phyloP scores from a whole-genome alignment of 148 eudicot species.

The Bassia scoparia region DNA sequence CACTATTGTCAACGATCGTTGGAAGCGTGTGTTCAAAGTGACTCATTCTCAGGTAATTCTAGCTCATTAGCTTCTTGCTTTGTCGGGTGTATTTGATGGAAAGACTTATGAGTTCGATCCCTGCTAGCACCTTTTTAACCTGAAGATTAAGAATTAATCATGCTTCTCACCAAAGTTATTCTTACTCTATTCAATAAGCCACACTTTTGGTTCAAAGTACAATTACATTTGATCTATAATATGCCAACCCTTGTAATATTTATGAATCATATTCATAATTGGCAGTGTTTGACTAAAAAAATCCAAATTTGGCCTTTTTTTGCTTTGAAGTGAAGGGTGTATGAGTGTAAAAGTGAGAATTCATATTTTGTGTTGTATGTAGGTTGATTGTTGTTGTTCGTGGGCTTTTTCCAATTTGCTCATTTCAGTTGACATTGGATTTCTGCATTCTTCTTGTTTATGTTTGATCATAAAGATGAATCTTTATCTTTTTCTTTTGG shows the following conservation, averaged over 20 bases:
- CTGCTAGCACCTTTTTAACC: background rate
- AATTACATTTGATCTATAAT: too few relatives aligned
- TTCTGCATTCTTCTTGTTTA: too few relatives aligned
- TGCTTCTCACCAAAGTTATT: background rate
- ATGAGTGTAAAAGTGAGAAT: background rate
- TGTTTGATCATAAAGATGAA: too few relatives aligned
- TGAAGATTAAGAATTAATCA: background rate
- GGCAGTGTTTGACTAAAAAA: background rate
- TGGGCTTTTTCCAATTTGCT: too few relatives aligned
- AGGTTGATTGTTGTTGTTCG: constrained; percentile 97
- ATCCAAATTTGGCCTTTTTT: background rate
- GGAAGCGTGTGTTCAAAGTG: constrained; percentile 92
- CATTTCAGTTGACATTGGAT: too few relatives aligned
- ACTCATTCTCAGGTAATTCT: constrained; percentile 68
- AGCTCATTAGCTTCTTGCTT: background rate
- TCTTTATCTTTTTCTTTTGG: too few relatives aligned
- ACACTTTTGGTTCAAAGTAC: too few relatives aligned
- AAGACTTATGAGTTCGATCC: background rate
- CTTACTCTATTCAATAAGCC: background rate
- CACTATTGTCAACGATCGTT: constrained; percentile 13
- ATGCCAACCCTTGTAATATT: background rate
- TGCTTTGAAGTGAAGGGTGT: background rate
- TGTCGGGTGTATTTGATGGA: too few relatives aligned
- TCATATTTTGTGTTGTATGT: constrained; percentile 14
- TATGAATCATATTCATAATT: background rate